phyloP scores from a whole-genome alignment of 768 basidiomycete species.

The Favolaschia claudopus region DNA sequence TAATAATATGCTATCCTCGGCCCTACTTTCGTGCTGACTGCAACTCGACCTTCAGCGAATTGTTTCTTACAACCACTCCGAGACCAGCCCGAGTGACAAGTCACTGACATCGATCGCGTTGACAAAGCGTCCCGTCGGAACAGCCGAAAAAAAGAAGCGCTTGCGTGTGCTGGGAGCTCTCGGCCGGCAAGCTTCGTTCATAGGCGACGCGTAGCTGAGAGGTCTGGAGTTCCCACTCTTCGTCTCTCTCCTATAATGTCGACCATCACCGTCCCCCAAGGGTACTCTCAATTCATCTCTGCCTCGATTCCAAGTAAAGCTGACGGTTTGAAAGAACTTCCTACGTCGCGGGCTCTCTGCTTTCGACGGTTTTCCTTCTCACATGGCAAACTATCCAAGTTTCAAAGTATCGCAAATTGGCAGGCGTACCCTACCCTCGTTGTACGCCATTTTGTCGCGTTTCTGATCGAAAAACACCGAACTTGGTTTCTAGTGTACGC shows the following conservation, averaged over 20 bases:
- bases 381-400: slow-evolving; percentile 36
- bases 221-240: too few species aligned
- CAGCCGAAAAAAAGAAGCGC: too few species aligned
- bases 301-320: slow-evolving; percentile 24
- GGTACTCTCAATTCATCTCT: slow-evolving; percentile 22
- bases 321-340: slow-evolving; percentile 19
- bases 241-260: slow-evolving; percentile 7
- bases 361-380: slow-evolving; percentile 33
- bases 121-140: too few species aligned
- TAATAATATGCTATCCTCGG: too few species aligned
- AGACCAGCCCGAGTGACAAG: too few species aligned
- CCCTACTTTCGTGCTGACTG: too few species aligned
- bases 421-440: slow-evolving; percentile 40
- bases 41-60: too few species aligned
- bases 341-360: slow-evolving; percentile 30
- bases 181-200: not conserved
- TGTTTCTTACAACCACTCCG: too few species aligned
- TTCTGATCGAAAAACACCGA: not conserved
- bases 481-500: slow-evolving; percentile 37
- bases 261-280: slow-evolving; percentile 12
- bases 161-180: not conserved
- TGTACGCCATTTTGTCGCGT: slow-evolving; percentile 22
- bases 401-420: slow-evolving; percentile 27
- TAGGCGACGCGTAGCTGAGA: not conserved
- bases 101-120: too few species aligned